Evolutionary conservation across 192 early-diverging fungal species (phyloP).

Genomic region (Gamsiella multidivaricata): DNA sequence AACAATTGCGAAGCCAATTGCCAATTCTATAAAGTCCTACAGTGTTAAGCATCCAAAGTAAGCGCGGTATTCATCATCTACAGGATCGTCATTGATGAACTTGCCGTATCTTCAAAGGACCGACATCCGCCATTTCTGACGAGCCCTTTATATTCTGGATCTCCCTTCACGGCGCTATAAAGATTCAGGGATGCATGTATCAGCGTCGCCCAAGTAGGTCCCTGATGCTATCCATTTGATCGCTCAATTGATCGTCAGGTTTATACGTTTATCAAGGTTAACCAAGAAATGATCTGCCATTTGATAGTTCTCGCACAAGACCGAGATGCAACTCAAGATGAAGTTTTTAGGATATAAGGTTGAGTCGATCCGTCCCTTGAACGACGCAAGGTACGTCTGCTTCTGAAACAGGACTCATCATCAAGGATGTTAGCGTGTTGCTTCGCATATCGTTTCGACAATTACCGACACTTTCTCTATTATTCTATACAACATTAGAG

Average conservation of each 20-base stretch:
- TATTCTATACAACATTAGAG: conserved; percentile 62
- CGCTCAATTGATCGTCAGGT: too few species aligned
- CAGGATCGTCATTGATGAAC: too few species aligned
- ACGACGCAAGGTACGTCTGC: conserved; percentile 75
- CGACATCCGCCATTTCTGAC: background rate
- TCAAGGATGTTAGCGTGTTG: background rate
- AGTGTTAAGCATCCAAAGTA: conserved; percentile 63
- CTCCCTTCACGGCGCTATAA: background rate
- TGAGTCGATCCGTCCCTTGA: conserved; percentile 81
- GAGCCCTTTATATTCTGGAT: background rate
- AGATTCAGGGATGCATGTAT: conserved; percentile 78
- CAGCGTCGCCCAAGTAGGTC: conserved; percentile 73
- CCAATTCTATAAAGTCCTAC: conserved; percentile 57
- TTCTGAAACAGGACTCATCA: background rate
- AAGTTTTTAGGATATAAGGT: conserved; percentile 79
- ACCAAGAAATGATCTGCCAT: background rate
- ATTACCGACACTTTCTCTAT: background rate
- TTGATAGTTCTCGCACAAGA: conserved; percentile 66
- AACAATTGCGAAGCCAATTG: conserved; percentile 73
- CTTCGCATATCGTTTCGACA: background rate
- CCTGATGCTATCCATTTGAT: background rate
- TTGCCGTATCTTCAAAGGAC: too few species aligned
- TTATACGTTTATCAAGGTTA: background rate
- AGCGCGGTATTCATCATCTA: conserved; percentile 4
- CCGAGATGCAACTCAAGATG: conserved; percentile 89